phyloP scores from a whole-genome alignment of 1,139 yeast species.

The Candida glucosophila region DNA sequence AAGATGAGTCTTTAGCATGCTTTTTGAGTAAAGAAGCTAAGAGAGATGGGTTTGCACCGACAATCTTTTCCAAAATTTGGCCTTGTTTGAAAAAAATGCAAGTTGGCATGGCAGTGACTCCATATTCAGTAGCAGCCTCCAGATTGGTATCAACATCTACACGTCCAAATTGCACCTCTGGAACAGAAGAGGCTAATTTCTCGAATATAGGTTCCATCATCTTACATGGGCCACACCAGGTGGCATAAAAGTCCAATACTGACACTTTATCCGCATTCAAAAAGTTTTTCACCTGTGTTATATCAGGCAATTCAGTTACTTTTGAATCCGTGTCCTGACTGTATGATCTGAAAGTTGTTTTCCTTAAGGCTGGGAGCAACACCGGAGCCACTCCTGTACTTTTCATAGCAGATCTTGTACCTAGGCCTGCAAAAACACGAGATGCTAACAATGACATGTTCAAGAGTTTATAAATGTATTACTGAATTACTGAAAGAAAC shows the following conservation, averaged over 20 bases:
- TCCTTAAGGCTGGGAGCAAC: no score
- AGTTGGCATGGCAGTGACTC: conserved; percentile 30
- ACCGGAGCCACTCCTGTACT: no score
- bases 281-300: conserved; percentile 10
- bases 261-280: conserved; percentile 20
- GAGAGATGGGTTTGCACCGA: conserved; percentile 27
- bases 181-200: conserved; percentile 26
- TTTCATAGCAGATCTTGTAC: no score
- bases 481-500: no score
- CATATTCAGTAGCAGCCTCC: conserved; percentile 22
- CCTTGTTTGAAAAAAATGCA: conserved; percentile 23
- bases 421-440: no score
- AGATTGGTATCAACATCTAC: conserved; percentile 27
- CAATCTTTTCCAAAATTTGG: conserved; percentile 17
- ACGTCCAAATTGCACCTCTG: conserved; percentile 30
- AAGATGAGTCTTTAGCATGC: no score
- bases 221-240: conserved; percentile 43
- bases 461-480: no score
- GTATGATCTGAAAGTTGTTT: no score
- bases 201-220: conserved; percentile 34
- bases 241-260: conserved; percentile 35
- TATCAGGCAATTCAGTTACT: conserved; percentile 14
- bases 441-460: no score
- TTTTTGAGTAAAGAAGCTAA: conserved; percentile 16
- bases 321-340: conserved; percentile 4